Evolutionary conservation across 495 filamentous ascomycete genomes (phyloP).

Genomic region (Paragyromitra xinjiangensis): DNA sequence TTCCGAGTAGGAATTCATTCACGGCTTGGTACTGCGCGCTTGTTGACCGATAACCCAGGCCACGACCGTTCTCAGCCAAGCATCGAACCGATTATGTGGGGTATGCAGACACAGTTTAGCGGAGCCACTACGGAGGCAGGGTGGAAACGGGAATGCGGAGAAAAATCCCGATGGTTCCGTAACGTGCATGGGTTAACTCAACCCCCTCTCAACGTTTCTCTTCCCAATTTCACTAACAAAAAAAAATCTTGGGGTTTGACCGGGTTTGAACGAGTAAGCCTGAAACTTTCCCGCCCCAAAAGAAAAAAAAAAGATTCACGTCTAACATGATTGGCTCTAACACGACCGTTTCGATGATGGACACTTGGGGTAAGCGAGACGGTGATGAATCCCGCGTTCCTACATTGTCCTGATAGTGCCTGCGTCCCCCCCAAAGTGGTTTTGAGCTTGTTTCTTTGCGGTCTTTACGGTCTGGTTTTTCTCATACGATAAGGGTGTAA

Average conservation of each 20-base stretch:
- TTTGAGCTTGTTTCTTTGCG: conserved; percentile 8
- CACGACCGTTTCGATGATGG: neutral
- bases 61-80: conserved; percentile 11
- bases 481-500: conserved; percentile 9
- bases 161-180: conserved; percentile 31
- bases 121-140: neutral
- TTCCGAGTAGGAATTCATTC: neutral
- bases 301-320: neutral
- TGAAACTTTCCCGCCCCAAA: conserved; percentile 13
- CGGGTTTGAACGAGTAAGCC: conserved; percentile 5
- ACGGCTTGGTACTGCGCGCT: conserved; percentile 10
- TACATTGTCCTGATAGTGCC: conserved; percentile 30
- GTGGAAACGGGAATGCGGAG: conserved; percentile 32
- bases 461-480: conserved; percentile 7
- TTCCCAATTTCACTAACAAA: conserved; percentile 8
- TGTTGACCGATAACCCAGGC: conserved; percentile 38
- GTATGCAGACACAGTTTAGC: conserved; percentile 1
- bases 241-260: conserved; percentile 19
- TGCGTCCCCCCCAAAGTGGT: neutral
- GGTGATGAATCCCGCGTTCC: conserved; percentile 33
- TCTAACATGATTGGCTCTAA: neutral
- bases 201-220: neutral
- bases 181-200: conserved; percentile 7
- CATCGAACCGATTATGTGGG: conserved; percentile 32
- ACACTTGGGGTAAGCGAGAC: conserved; percentile 28